Base-by-base conservation (phyloP, 139 green algal species). In the Chlorella ohadii region DNA sequence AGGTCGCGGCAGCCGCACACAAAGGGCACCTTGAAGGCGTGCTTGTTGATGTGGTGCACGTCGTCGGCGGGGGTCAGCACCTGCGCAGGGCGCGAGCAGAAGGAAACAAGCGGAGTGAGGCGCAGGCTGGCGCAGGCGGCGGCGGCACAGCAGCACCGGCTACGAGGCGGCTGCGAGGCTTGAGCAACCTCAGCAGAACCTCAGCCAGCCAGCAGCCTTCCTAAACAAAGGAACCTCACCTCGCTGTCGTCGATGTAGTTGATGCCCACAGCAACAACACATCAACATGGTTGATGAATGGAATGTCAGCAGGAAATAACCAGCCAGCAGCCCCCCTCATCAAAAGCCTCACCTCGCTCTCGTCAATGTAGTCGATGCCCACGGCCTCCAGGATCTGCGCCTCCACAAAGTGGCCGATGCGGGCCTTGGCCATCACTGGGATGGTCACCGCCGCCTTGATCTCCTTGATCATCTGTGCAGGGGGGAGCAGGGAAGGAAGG, bases 41-140 rank as follows among this genome's bases (percentile, higher is more conserved):
- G 97, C 96, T 99, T 99, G 96, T 99, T 99, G 89, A 98, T 99
- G 97, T 99, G 97, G 91, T 99, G 95, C 47, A 97, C 90, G 79
- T 99, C 97, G 85, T 99, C 97, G 33, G 97, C 97, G 28, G 97
- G 97, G 16, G 97, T 99, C 17, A 99, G 92, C 63, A 99, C 94
- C 94, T 97, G 87, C 23, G 64, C 20, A 38, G 20, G 33, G 2
- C 38, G 65, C 39, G 28, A 23, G 27, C 2, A 5, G 64, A 6
- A 51, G 44, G n/a, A n/a, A n/a, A n/a, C n/a, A n/a, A n/a, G n/a
- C n/a, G n/a, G n/a, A n/a, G n/a, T n/a, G n/a, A n/a, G n/a, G n/a
- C n/a, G n/a, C n/a, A n/a, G n/a, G n/a, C n/a, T n/a, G n/a, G n/a
- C n/a, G n/a, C n/a, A n/a, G n/a, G n/a, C n/a, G n/a, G n/a, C n/a